Percentiles rank a stretch among this genome's conserved stretches.
Conservation (phyloP, 345 rosid species). For the Gossypium ekmanianum region DNA sequence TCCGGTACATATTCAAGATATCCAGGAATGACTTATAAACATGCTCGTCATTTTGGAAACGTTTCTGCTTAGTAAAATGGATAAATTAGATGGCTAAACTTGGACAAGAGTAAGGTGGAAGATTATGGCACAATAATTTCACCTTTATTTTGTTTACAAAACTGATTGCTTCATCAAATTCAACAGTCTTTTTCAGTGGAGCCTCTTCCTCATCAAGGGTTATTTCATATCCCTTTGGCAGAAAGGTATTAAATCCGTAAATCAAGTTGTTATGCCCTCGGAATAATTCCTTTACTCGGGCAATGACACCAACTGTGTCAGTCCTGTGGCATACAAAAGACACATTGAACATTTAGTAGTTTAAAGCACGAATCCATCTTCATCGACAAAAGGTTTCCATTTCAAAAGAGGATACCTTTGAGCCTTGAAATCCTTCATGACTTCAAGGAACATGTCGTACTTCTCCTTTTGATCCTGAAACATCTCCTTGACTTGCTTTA, state of each 20-base stretch:
- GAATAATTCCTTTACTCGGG: slow-evolving; percentile 83
- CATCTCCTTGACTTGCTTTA: slow-evolving; percentile 89
- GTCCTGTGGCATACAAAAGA: slow-evolving; percentile 50
- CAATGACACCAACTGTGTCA: slow-evolving; percentile 89
- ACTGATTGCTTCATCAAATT: slow-evolving; percentile 75
- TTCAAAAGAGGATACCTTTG: slow-evolving; percentile 49
- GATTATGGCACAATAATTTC: not conserved
- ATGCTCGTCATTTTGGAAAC: slow-evolving; percentile 80
- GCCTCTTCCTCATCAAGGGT: slow-evolving; percentile 71
- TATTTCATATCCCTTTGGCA: slow-evolving; percentile 93
- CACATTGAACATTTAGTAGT: not conserved
- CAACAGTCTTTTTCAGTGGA: slow-evolving; percentile 84
- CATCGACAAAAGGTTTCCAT: not conserved
- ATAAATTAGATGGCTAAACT: slow-evolving; percentile 12
- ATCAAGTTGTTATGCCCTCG: slow-evolving; percentile 90
- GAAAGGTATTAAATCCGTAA: slow-evolving; percentile 87
- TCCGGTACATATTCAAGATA: slow-evolving; percentile 85
- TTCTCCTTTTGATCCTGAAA: slow-evolving; percentile 90
- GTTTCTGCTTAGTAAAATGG: slow-evolving; percentile 54
- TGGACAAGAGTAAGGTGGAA: slow-evolving; percentile 10
- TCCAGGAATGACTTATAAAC: slow-evolving; percentile 85
- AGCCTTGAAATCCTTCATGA: slow-evolving; percentile 98
- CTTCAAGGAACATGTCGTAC: slow-evolving; percentile 82
- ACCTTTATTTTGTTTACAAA: slow-evolving; percentile 91
- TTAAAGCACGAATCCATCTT: slow-evolving; percentile 13